Base-by-base conservation (phyloP, 192 early-diverging fungal species). In the Mortierella antarctica region DNA sequence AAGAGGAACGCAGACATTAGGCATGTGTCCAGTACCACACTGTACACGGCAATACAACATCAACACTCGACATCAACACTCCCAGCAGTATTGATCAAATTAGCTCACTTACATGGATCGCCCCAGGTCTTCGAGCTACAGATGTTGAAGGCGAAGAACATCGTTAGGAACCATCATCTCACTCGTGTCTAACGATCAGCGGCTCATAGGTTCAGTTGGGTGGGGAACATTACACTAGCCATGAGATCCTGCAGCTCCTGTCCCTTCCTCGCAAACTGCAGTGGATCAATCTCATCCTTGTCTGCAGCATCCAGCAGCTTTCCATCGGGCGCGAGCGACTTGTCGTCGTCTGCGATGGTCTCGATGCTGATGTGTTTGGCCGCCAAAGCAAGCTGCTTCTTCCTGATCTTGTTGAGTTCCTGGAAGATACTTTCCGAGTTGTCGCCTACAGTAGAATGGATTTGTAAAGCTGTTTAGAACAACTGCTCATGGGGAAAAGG, bases 381-480 rank as follows among this genome's bases (percentile, higher is more conserved):
- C 41, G 77, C 77, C 12, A 80, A n/a, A 41, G 70, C 77, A 14
- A 80, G 21, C 47, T 80, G 77, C 53, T 80, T 80, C 20, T 72
- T 68, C 39, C 77, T 65, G 65, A 80, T 80, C 47, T 72, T 80
- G 42, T 63, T 72, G 17, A 80, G 60, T 17, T 80, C 77, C 53
- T 80, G 77, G 10, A 80, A 80, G 40, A 80, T 80, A n/a, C 77
- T 72, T 21, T 80, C 77, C 2, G 77, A 72, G 57, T 80, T 80
- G 47, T 80, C 77, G 47, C 77, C 77, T 80, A 64, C 14, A 39
- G 18, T 42, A 52, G 40, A 42, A n/a, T 57, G 21, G 5, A 14
- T 49, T 20, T 2, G 14, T 39, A 7, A 18, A 11, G 18, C 11
- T 7, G 12, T 18, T 55, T 12, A 55, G 5, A 52, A 0, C 18